A percentile compares a stretch with the other conserved stretches of the same genome.
Evolutionary conservation across 2,329 filamentous ascomycete species (phyloP).

Genomic region (Ophiostoma sp.): DNA sequence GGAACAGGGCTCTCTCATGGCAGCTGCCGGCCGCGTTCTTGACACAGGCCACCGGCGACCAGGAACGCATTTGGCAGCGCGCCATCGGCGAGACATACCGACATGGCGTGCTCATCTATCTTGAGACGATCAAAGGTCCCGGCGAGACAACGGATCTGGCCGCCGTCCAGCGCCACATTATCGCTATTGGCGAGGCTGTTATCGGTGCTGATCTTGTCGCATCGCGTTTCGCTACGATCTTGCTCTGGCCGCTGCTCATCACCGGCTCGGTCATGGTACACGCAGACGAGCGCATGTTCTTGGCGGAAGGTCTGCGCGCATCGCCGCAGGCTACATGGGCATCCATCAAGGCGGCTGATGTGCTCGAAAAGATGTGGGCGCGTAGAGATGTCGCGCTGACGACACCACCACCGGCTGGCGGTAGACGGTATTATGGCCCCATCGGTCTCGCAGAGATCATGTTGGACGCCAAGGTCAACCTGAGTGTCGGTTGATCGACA

Average conservation of each 20-base stretch:
- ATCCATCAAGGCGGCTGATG: slow-evolving; percentile 22
- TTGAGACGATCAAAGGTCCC: slow-evolving; percentile 20
- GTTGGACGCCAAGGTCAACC: slow-evolving; percentile 18
- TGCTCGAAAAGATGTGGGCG: slow-evolving; percentile 25
- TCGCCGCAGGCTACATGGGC: slow-evolving; percentile 22
- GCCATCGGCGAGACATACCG: slow-evolving; percentile 26
- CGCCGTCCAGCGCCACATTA: slow-evolving; percentile 22
- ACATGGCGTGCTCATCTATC: slow-evolving; percentile 25
- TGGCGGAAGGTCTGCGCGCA: slow-evolving; percentile 23
- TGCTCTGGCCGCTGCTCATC: slow-evolving; percentile 27
- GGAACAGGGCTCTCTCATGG: slow-evolving; percentile 23
- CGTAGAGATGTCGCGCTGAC: slow-evolving; percentile 10
- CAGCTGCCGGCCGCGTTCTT: slow-evolving; percentile 22
- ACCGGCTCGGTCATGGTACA: slow-evolving; percentile 23
- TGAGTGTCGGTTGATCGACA: slow-evolving; percentile 12
- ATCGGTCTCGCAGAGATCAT: slow-evolving; percentile 21
- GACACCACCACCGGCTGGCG: not conserved
- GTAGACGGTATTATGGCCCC: slow-evolving; percentile 21
- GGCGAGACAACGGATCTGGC: not conserved
- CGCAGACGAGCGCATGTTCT: slow-evolving; percentile 20
- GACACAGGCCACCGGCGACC: slow-evolving; percentile 20
- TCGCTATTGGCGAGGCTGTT: slow-evolving; percentile 23
- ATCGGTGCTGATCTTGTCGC: slow-evolving; percentile 21
- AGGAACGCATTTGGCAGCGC: slow-evolving; percentile 24
- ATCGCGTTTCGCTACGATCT: slow-evolving; percentile 25